A percentile compares a stretch with the other conserved stretches of the same genome.
phyloP scores from a whole-genome alignment of 75 land plant species.

The Cupressus sempervirens region DNA sequence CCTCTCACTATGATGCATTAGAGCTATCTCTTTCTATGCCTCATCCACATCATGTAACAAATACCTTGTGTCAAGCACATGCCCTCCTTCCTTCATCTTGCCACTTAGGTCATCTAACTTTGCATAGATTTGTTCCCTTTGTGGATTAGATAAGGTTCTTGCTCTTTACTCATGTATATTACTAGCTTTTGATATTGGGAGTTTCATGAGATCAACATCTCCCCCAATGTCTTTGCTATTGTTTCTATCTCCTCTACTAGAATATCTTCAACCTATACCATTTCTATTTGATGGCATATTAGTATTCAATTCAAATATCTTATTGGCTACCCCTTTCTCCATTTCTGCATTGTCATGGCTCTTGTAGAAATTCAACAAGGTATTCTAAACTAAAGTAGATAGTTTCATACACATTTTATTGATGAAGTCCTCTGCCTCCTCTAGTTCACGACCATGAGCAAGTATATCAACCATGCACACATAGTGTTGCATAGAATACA shows the following conservation, averaged over 20 bases:
- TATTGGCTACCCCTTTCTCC: conserved; percentile 7
- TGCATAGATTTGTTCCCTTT: conserved; percentile 30
- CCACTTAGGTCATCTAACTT: conserved; percentile 39
- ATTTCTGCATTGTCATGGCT: conserved; percentile 14
- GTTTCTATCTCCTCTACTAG: neutral
- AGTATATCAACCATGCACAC: conserved; percentile 12
- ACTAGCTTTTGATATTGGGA: neutral
- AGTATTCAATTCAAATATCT: conserved; percentile 8
- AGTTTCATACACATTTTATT: neutral
- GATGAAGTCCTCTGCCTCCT: conserved; percentile 14
- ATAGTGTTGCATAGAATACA: conserved; percentile 10
- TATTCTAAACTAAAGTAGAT: neutral
- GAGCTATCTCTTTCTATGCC: conserved; percentile 9
- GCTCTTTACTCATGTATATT: conserved; percentile 40
- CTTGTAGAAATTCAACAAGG: conserved; percentile 6
- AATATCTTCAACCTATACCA: neutral
- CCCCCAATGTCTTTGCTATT: neutral
- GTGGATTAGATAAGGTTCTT: conserved; percentile 52
- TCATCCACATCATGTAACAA: conserved; percentile 8
- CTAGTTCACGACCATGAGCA: neutral
- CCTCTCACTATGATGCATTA: conserved; percentile 12
- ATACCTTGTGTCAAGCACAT: conserved; percentile 30
- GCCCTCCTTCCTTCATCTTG: conserved; percentile 35
- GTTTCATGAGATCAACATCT: neutral
- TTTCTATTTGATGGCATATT: neutral